Evolutionary conservation across 306 rosid genomes (phyloP), one percentile per base, ranked within the genome.

Genomic region (Vigna unguiculata): DNA sequence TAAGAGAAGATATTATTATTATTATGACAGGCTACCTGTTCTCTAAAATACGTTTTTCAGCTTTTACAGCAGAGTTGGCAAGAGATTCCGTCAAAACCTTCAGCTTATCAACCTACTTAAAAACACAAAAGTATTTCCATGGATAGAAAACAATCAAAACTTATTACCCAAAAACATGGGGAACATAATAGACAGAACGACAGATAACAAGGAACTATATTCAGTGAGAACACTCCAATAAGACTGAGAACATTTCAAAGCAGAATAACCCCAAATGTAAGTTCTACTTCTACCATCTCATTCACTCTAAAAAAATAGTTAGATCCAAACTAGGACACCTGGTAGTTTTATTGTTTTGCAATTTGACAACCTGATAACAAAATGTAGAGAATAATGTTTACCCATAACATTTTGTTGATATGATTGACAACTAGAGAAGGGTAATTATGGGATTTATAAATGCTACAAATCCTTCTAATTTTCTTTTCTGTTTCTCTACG

Each of bases 11-110:
- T 60, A 24, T 30, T 64, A 41, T 60, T 60, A 24, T 30, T 64
- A 41, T 60, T 61, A 53, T 30, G 60, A 63, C 20, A 77, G 81
- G 48, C 63, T 81, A 96, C 99, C 99, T 93, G 75, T 91, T 85
- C 46, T 96, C 99, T 78, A 87, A 81, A 83, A 96, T 92, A 77
- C 98, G 99, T 82, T 91, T 96, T 85, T 92, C 98, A 77, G 99
- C 90, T 84, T 91, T 96, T 79, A 81, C 80, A 72, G 93, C 88
- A 71, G 99, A 96, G 86, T 91, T 92, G 48, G 97, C 83, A 80
- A 96, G 99, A 79, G 99, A 96, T 49, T 92, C 99, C 34, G 90
- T 85, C 69, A 96, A 87, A 65, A 96, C 91, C 87, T 88, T 96
- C 90, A 96, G 83, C 86, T 96, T 96, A 80, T 96, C 99, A 78